These are phyloP conservation scores for Rhododendron simsii DNA, from an alignment of 148 eudicot genomes.

Conservation along the genomic window DNA sequence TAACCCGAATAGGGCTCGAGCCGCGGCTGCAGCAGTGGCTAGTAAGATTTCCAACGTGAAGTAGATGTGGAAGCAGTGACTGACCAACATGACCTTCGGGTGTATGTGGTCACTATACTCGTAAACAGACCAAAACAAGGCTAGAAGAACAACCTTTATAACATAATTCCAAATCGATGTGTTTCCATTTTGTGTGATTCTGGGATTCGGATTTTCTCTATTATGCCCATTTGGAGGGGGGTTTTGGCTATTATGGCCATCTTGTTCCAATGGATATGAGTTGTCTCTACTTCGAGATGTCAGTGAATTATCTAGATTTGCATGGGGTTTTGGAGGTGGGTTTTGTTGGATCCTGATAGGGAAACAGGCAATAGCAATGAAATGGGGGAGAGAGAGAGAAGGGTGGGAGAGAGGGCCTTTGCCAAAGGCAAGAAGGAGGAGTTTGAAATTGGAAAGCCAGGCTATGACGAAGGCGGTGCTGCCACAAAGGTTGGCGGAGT, in stretches of 20 bases:
- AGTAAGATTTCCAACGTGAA: conserved; percentile 36
- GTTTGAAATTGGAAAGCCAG: no score
- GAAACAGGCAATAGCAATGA: no score
- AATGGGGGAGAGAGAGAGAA: no score
- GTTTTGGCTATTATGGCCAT: no score
- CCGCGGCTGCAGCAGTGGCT: conserved; percentile 19
- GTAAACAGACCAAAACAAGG: conserved; percentile 20
- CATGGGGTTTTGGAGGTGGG: neutral
- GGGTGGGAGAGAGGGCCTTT: no score
- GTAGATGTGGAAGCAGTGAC: conserved; percentile 11
- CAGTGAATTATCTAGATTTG: no score
- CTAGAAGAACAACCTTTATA: conserved; percentile 25
- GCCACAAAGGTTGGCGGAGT: no score
- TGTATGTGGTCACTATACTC: conserved; percentile 29
- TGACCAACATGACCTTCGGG: conserved; percentile 23
- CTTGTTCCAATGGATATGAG: no score
- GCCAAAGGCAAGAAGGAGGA: no score
- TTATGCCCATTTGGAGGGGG: neutral
- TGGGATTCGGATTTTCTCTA: neutral
- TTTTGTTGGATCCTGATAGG: neutral
- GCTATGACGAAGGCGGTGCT: no score
- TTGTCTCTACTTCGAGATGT: no score
- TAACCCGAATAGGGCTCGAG: no score
- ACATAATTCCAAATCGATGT: conserved; percentile 30
- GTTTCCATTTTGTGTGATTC: neutral